Evolutionary conservation across 2,329 filamentous ascomycete genomes (phyloP).

Genomic region (Paraphoma chrysanthemicola): DNA sequence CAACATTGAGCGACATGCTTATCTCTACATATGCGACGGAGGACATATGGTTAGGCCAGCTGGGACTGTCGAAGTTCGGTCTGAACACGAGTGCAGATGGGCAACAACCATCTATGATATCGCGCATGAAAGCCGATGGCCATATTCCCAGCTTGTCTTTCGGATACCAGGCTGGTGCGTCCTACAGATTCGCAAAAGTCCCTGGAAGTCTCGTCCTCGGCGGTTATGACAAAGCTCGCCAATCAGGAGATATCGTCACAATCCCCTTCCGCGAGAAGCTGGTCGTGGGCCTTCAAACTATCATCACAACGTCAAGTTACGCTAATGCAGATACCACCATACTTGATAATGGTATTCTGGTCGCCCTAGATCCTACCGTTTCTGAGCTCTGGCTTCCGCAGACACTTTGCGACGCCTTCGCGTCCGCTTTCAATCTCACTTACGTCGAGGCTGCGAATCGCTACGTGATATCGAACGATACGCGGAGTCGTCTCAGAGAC

Average conservation of each 20-base stretch:
- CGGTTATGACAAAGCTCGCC: conserved; percentile 12
- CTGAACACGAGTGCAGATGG: conserved; percentile 58
- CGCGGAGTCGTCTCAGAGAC: conserved; percentile 35
- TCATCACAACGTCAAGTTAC: neutral
- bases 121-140: conserved; percentile 57
- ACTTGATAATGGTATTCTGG: neutral
- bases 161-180: conserved; percentile 75
- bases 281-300: neutral
- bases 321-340: neutral
- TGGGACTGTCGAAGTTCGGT: conserved; percentile 52
- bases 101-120: conserved; percentile 60
- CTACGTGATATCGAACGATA: conserved; percentile 38
- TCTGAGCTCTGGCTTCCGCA: neutral
- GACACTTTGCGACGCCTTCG: neutral
- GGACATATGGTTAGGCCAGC: conserved; percentile 50
- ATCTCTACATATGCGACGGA: conserved; percentile 45
- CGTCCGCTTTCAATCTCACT: neutral
- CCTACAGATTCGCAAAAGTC: conserved; percentile 53
- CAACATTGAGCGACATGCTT: neutral
- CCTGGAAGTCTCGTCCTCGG: conserved; percentile 23
- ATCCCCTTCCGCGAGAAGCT: neutral
- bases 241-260: neutral
- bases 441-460: conserved; percentile 39
- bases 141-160: conserved; percentile 73
- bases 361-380: neutral